A percentile compares a stretch with the other conserved stretches of the same genome.
Evolutionary conservation across 768 basidiomycete genomes (phyloP).

Genomic region (Amylocystis lapponica): DNA sequence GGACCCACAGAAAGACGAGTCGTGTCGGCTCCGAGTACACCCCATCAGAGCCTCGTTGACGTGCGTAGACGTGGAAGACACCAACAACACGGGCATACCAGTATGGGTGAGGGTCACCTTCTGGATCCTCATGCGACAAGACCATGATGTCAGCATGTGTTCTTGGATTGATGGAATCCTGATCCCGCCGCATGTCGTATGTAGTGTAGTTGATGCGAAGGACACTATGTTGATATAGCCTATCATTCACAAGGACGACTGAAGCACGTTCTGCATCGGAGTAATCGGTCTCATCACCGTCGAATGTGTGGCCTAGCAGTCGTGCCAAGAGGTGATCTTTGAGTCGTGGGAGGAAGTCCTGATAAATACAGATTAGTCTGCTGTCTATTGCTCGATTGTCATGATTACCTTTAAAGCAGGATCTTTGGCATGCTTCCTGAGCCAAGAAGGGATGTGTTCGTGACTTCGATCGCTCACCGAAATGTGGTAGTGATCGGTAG

Average conservation of each 20-base stretch:
- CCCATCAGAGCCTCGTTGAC: neutral
- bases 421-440: slow-evolving; percentile 13
- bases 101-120: slow-evolving; percentile 10
- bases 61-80: slow-evolving; percentile 17
- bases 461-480: neutral
- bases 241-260: slow-evolving; percentile 13
- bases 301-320: slow-evolving; percentile 14
- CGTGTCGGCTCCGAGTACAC: neutral
- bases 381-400: neutral
- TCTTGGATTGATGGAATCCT: slow-evolving; percentile 36
- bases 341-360: slow-evolving; percentile 26
- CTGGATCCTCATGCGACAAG: slow-evolving; percentile 2
- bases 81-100: slow-evolving; percentile 25
- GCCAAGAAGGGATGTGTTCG: slow-evolving; percentile 6
- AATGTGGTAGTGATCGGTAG: slow-evolving; percentile 20
- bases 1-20: slow-evolving; percentile 35
- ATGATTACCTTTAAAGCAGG: slow-evolving; percentile 22
- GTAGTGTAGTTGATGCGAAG: slow-evolving; percentile 35
- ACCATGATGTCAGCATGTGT: slow-evolving; percentile 30
- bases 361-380: neutral
- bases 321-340: slow-evolving; percentile 25
- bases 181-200: slow-evolving; percentile 34
- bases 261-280: slow-evolving; percentile 11
- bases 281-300: slow-evolving; percentile 24
- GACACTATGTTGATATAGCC: slow-evolving; percentile 25